Percentiles rank a stretch among this genome's conserved stretches.
Evolutionary conservation across 306 rosid genomes (phyloP).

Genomic region (Casuarina cunninghamiana): DNA sequence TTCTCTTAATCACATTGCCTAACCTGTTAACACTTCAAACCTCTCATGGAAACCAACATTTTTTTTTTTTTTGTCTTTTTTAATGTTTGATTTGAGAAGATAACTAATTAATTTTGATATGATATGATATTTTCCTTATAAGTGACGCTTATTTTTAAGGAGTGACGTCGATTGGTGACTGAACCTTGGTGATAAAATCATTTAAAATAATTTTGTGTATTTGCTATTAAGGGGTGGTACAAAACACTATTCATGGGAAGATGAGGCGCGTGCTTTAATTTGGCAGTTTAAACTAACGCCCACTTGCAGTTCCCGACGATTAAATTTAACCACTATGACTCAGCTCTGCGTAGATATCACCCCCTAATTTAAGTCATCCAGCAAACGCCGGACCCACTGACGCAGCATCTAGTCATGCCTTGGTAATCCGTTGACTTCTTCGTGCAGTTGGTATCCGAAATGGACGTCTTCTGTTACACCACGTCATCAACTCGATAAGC

Average conservation of each 20-base stretch:
- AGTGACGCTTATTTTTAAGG: neutral
- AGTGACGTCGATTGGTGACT: too few species aligned
- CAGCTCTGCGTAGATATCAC: constrained; percentile 33
- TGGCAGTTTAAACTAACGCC: neutral
- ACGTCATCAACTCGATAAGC: neutral
- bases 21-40: too few species aligned
- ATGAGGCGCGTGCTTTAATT: neutral
- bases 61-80: too few species aligned
- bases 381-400: constrained; percentile 10
- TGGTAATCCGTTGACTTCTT: constrained; percentile 12
- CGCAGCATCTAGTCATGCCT: constrained; percentile 47
- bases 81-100: too few species aligned
- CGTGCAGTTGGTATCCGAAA: neutral
- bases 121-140: too few species aligned
- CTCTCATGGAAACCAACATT: too few species aligned
- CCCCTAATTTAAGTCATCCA: neutral
- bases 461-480: neutral
- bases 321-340: constrained; percentile 8
- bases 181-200: neutral
- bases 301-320: neutral
- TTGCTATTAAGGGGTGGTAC: neutral
- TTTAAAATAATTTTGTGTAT: neutral
- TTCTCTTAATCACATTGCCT: too few species aligned
- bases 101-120: too few species aligned
- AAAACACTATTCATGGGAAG: neutral